Evolutionary conservation across 768 basidiomycete genomes (phyloP).

Genomic region (Suillus placidus): DNA sequence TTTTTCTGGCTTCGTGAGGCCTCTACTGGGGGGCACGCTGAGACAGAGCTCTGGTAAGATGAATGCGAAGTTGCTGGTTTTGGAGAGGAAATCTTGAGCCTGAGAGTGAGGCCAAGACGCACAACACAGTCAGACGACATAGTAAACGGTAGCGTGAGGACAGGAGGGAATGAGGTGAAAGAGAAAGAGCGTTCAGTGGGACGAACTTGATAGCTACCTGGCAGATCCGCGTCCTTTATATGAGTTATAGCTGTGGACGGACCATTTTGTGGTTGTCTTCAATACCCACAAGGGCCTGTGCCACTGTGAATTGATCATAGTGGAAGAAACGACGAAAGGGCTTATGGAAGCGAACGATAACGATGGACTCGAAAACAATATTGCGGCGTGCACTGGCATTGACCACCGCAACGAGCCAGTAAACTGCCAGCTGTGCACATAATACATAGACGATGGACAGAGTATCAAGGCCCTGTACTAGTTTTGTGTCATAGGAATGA

Average conservation of each 20-base stretch:
- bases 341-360: not conserved
- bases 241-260: not conserved
- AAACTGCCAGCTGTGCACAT: too few species aligned
- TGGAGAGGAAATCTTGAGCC: not conserved
- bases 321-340: not conserved
- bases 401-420: too few species aligned
- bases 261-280: not conserved
- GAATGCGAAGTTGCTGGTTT: not conserved
- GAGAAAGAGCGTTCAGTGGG: not conserved
- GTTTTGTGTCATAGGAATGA: too few species aligned
- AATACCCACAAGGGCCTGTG: not conserved
- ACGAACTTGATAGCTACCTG: not conserved
- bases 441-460: too few species aligned
- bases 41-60: not conserved
- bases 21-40: not conserved
- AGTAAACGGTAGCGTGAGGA: not conserved
- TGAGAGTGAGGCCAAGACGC: slow-evolving; percentile 3
- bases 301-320: not conserved
- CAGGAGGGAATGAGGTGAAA: not conserved
- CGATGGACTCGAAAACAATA: too few species aligned
- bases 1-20: not conserved
- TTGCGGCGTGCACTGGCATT: too few species aligned
- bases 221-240: not conserved
- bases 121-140: not conserved
- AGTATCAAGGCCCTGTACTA: too few species aligned